Base-by-base conservation (phyloP, 345 rosid species). In the Aquilaria malaccensis region DNA sequence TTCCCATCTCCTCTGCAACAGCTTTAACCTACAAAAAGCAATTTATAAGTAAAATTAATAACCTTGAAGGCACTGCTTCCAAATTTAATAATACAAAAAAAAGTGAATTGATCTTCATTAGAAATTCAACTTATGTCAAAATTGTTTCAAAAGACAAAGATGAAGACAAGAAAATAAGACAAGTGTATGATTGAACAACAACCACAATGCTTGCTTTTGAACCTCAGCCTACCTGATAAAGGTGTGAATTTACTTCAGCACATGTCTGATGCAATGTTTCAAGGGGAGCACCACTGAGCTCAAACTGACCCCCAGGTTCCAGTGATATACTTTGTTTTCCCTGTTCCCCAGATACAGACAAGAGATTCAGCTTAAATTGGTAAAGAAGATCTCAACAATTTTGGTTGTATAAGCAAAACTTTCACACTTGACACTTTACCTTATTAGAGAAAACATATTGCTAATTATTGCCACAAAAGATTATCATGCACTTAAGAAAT, bases 221-320 rank as follows among this genome's bases (percentile, higher is more conserved):
- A 56, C 50, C 37, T 71, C 52, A 53, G 54, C 74, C 63, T 10
- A 88, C 99, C 95, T 95, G 99, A 82, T 95, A 95, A 67, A 93
- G 97, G 70, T 94, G 99, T 45, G 99, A 90, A 74, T 94, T 94
- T 69, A 94, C 99, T 81, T 91, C 99, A 46, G 99, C 97, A 76
- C 99, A 90, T 13, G 99, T 94, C 79, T 90, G 99, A 71, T 94
- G 99, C 83, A 94, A 79, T 55, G 99, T 94, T 77, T 94, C 99
- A 68, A 94, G 88, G 74, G 99, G 97, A 61, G 99, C 99, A 13
- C 98, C 98, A 67, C 98, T 93, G 30, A 93, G 97, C 88, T 93
- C 98, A 67, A 93, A 87, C 60, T 93, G 97, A 74, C 97, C 99
- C 22, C 99, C 99, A 55, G 99, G 97, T 80, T 94, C 99, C 57